Evolutionary conservation across 768 basidiomycete genomes (phyloP), one percentile per base, ranked within the genome.

Genomic region (Russula virescens): DNA sequence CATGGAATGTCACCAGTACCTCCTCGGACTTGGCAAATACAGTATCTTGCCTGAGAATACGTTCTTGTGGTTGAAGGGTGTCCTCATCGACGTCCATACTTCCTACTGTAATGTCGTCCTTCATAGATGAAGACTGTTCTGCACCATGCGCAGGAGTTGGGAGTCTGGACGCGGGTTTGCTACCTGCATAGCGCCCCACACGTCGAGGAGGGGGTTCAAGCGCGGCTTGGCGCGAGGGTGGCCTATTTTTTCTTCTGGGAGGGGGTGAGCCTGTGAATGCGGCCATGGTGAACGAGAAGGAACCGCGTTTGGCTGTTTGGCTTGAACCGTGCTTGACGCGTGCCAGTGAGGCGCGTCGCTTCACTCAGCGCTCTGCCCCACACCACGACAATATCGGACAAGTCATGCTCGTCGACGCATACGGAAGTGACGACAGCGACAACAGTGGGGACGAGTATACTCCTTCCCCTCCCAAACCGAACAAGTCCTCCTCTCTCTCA

Each of bases 1-100:
- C 84, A 69, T 90, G 86, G 72, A 89, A 84, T 23, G 81, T 76
- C 25, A 84, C 86, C 14, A 79, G 69, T 65, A 90, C 73, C 73
- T 91, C 86, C 66, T 87, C 82, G 38, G 88, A 88, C 72, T 86
- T 87, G 52, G 89, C 87, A 72, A 86, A 89, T 35, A 85, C 65
- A 2, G 71, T 71, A 46, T 78, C 78, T 18, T 68, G 54, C 63
- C 65, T 71, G 28, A 69, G 60, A 31, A 67, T 14, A 68, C 75
- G 72, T 78, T 86, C 69, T 68, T 63, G 69, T 72, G 49, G 71
- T 2, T 75, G 69, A 25, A 79, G 79, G 0, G 73, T 74, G 25
- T 71, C 71, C 48, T 84, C 84, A 68, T 89, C 88, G 34, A 88
- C 75, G 61, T 90, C 88, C 88, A 90, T 90, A 10, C 58, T 66